Percentiles rank a stretch among this genome's conserved stretches.
Conservation (phyloP, 306 rosid species). For the Trichosanthes cucumerina region DNA sequence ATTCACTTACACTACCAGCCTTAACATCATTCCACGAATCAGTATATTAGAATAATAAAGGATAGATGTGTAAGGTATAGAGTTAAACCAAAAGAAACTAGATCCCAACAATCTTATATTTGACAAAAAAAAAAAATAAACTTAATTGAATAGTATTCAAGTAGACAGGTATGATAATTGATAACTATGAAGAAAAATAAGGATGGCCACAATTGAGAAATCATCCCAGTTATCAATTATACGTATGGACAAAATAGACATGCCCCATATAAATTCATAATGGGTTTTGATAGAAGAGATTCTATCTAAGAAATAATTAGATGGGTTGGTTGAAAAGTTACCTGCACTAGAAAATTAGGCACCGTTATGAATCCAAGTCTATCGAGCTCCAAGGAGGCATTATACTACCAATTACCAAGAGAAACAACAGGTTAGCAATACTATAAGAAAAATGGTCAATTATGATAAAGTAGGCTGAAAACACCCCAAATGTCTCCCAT, state of each 20-base stretch:
- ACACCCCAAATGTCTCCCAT: not conserved
- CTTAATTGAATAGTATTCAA: not conserved
- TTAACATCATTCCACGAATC: constrained; percentile 24
- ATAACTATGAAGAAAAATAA: not conserved
- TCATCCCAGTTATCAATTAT: not conserved
- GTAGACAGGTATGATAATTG: not conserved
- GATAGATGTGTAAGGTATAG: not conserved
- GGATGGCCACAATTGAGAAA: not conserved
- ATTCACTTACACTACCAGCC: constrained; percentile 46
- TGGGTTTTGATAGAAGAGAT: not conserved
- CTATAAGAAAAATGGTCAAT: not conserved
- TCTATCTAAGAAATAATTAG: not conserved
- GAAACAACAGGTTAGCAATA: constrained; percentile 8
- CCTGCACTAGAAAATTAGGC: constrained; percentile 75
- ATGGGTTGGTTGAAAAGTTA: constrained; percentile 4
- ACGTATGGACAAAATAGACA: not conserved
- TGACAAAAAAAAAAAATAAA: not conserved
- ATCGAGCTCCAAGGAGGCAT: constrained; percentile 73
- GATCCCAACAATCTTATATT: not conserved
- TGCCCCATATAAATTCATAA: not conserved
- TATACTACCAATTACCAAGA: constrained; percentile 45
- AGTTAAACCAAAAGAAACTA: not conserved
- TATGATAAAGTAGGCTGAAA: not conserved
- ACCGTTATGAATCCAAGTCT: constrained; percentile 61
- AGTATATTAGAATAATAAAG: constrained; percentile 17